Evolutionary conservation across 2,329 filamentous ascomycete genomes (phyloP).

Genomic region (Calonectria naviculata): DNA sequence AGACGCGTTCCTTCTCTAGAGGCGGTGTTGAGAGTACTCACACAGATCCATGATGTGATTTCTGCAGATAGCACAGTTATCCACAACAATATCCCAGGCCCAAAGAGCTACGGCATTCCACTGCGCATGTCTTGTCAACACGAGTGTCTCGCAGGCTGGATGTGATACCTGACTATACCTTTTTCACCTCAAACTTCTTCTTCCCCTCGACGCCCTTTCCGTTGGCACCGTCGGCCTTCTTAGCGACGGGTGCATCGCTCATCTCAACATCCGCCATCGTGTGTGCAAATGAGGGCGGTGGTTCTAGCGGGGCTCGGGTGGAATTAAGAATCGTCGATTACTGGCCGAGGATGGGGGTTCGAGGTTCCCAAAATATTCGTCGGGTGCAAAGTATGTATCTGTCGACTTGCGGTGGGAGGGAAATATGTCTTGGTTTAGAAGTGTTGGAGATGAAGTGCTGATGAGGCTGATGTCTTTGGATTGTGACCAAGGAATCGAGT

Average conservation of each 20-base stretch:
- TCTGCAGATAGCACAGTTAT: conserved; percentile 99
- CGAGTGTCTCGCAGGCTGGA: not conserved
- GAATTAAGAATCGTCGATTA: not conserved
- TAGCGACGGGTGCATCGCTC: conserved; percentile 81
- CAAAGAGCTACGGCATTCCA: conserved; percentile 99
- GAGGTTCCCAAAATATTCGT: not conserved
- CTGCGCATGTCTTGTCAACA: conserved; percentile 57
- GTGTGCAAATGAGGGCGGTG: conserved; percentile 11
- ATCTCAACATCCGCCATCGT: conserved; percentile 96
- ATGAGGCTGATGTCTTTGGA: conserved; percentile 4
- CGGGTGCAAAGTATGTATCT: not conserved
- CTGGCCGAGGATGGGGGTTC: not conserved
- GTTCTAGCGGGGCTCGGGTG: conserved; percentile 11
- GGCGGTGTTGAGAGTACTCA: conserved; percentile 55
- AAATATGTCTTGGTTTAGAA: not conserved
- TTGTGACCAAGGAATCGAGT: conserved; percentile 16
- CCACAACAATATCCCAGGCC: conserved; percentile 99
- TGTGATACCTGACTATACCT: conserved; percentile 70
- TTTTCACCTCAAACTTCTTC: conserved; percentile 99
- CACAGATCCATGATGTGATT: conserved; percentile 99
- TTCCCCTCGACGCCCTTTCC: conserved; percentile 73
- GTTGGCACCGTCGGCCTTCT: conserved; percentile 63
- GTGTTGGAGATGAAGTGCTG: not conserved
- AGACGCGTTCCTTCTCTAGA: conserved; percentile 17
- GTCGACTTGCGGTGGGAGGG: conserved; percentile 1